Conservation (phyloP, 805 yeast genomes). For the Spencermartinsiella europaea region DNA sequence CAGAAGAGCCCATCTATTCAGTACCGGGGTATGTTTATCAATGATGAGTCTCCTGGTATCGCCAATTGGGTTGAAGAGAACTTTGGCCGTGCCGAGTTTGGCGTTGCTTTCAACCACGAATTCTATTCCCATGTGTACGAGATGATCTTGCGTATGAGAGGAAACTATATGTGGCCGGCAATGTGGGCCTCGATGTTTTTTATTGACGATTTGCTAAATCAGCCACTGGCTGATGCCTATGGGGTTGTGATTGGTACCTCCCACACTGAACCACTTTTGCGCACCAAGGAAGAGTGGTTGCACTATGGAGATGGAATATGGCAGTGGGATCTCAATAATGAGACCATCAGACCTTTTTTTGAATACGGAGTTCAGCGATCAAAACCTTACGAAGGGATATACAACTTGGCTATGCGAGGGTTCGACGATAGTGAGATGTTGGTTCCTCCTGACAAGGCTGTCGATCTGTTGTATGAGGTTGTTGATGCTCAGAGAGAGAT, state of each 20-base stretch:
- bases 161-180: slow-evolving; percentile 18
- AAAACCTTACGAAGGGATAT: slow-evolving; percentile 13
- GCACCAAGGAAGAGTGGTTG: slow-evolving; percentile 18
- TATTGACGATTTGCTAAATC: slow-evolving; percentile 14
- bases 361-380: slow-evolving; percentile 14
- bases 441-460: slow-evolving; percentile 12
- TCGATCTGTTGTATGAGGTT: slow-evolving; percentile 8
- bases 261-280: slow-evolving; percentile 18
- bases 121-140: slow-evolving; percentile 15
- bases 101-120: slow-evolving; percentile 10
- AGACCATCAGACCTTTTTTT: slow-evolving; percentile 9
- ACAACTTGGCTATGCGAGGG: slow-evolving; percentile 17
- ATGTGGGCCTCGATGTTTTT: slow-evolving; percentile 18
- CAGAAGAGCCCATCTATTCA: slow-evolving; percentile 14
- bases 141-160: slow-evolving; percentile 12
- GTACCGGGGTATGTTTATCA: slow-evolving; percentile 17
- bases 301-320: slow-evolving; percentile 16
- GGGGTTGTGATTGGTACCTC: slow-evolving; percentile 18
- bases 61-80: slow-evolving; percentile 15
- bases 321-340: slow-evolving; percentile 15
- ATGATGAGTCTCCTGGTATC: slow-evolving; percentile 16
- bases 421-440: slow-evolving; percentile 18
- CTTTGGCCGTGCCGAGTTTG: slow-evolving; percentile 7
- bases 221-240: slow-evolving; percentile 15
- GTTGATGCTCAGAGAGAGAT: slow-evolving; percentile 13